phyloP scores from a whole-genome alignment of 805 yeast species.

The Zygosaccharomyces kombuchaensis region DNA sequence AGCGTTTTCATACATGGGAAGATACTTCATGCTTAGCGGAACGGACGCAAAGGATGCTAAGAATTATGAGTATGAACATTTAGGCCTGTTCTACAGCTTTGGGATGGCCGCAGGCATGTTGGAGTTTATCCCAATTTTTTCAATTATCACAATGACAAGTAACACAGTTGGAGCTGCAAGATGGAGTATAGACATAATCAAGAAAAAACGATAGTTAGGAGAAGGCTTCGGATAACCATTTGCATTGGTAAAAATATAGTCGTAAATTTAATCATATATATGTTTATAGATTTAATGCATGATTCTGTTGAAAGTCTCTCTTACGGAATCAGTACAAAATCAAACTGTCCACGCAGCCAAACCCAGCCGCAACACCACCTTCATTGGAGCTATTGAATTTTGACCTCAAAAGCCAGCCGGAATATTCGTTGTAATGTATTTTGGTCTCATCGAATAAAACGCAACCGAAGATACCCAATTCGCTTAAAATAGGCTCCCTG shows the following conservation, averaged over 20 bases:
- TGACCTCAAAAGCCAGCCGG: slow-evolving; percentile 86
- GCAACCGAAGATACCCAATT: slow-evolving; percentile 87
- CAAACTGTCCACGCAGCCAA: slow-evolving; percentile 90
- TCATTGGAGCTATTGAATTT: slow-evolving; percentile 85
- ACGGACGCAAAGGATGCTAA: slow-evolving; percentile 30
- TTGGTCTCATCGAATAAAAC: slow-evolving; percentile 66
- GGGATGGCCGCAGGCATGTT: slow-evolving; percentile 49
- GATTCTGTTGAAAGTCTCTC: neutral
- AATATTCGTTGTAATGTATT: slow-evolving; percentile 56
- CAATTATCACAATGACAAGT: slow-evolving; percentile 52
- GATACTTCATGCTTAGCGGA: slow-evolving; percentile 23
- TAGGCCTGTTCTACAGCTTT: slow-evolving; percentile 42
- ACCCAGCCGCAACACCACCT: slow-evolving; percentile 99
- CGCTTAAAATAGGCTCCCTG: slow-evolving; percentile 78
- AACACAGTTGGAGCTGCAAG: slow-evolving; percentile 60
- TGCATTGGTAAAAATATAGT: neutral
- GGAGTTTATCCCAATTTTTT: slow-evolving; percentile 52
- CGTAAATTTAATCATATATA: neutral
- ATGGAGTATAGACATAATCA: slow-evolving; percentile 49
- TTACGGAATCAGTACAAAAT: slow-evolving; percentile 30
- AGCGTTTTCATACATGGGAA: slow-evolving; percentile 25
- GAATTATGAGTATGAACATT: slow-evolving; percentile 35
- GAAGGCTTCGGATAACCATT: neutral
- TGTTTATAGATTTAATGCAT: neutral
- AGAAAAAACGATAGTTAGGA: slow-evolving; percentile 13